These are phyloP conservation scores for Trapa bicornis DNA, from an alignment of 345 rosid genomes.

Conservation along the genomic window DNA sequence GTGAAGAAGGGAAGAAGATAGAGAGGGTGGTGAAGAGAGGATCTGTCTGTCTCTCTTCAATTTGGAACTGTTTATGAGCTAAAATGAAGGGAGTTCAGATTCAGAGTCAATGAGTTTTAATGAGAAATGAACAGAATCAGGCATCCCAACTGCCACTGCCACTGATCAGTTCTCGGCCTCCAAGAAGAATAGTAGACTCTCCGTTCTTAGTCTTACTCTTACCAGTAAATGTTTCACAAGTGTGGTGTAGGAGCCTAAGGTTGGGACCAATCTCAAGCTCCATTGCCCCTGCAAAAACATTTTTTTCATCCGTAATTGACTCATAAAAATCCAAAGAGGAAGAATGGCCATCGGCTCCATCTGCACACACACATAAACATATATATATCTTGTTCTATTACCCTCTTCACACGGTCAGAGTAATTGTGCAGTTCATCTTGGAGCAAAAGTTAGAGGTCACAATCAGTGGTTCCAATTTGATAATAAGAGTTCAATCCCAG, in stretches of 20 bases:
- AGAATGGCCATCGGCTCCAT: background rate
- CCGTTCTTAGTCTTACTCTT: background rate
- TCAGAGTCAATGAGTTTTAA: background rate
- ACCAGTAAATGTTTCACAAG: constrained; percentile 1
- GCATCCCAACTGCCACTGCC: background rate
- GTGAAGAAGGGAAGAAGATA: background rate
- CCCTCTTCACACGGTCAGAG: no score
- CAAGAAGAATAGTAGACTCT: background rate
- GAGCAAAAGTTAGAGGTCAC: background rate
- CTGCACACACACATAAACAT: no score
- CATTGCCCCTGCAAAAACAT: background rate
- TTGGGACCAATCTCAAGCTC: constrained; percentile 1
- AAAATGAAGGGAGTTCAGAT: background rate
- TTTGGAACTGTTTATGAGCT: constrained; percentile 1
- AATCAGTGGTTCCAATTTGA: background rate
- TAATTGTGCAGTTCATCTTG: no score
- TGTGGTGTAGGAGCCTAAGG: background rate
- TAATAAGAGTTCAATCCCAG: background rate
- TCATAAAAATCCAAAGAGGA: constrained; percentile 1
- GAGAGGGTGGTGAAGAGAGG: background rate
- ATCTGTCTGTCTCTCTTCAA: background rate
- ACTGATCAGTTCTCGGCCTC: background rate
- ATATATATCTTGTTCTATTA: no score
- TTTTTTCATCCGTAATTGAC: background rate
- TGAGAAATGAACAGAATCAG: background rate